Evolutionary conservation across 2,329 filamentous ascomycete species (phyloP), one percentile per base, ranked within the genome.

Genomic region (Nigrospora sphaerica): DNA sequence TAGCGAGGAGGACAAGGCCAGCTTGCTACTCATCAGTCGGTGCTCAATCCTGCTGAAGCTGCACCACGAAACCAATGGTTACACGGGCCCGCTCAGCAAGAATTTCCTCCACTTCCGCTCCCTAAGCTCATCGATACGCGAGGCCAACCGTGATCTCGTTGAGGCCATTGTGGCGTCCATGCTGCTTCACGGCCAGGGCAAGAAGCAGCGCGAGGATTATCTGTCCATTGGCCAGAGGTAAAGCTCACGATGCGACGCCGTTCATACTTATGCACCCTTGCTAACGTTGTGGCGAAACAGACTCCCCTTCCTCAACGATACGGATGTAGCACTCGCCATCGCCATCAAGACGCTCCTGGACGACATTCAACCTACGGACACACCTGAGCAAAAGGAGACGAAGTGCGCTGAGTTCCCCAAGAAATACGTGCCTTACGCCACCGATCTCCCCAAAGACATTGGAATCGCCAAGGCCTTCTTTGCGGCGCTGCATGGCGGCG

Each of bases 41-140:
- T 85, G 91, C 50, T 88, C 91, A 13, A 90, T 87, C 45, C 73
- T 97, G 48, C 79, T 90, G 44, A 88, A 86, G 59, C 74, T 97
- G 51, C 81, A 83, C 32, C 93, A 98, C 63, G 80, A 88, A 56
- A 76, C 79, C 4, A 91, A 92, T 55, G 93, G 93, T 31, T 98
- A 96, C 66, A 96, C 92, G 2, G 93, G 93, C 1, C 92, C 93
- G 1, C 76, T 98, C 1, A 95, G 90, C 72, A 85, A 93, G 65
- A 90, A 92, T 54, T 75, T 96, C 44, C 75, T 98, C 37, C 84
- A 83, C 23, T 98, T 91, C 71, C 86, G 89, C 50, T 91, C 89
- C 1, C 75, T 97, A 48, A 83, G 89, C 36, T 85, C 85, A 2
- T 81, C 87, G 36, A 83, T 96, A 19, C 85, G 91, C 35, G 81